Evolutionary conservation across 495 filamentous ascomycete genomes (phyloP), one percentile per base, ranked within the genome.

Genomic region (Aspergillus ellipticus): DNA sequence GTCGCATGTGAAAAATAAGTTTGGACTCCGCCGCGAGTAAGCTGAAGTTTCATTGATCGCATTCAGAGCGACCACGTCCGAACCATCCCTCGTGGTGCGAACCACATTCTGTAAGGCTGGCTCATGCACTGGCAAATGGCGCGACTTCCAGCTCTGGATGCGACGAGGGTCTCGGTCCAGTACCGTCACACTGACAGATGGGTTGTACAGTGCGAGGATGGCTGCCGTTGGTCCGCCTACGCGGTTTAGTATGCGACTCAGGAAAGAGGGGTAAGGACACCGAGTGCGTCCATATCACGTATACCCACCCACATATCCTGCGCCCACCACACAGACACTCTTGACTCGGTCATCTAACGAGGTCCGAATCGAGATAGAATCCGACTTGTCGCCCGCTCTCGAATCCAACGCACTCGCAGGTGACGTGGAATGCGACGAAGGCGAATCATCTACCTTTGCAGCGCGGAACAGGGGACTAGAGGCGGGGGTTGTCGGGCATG

Each of bases 121-220:
- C 64, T 94, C 89, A 67, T 89, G 86, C 50, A 94, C 90, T 11
- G 89, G 89, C 26, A 92, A 78, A 55, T 85, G 81, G 33, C 76
- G 67, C 1, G 87, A 88, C 54, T 89, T 88, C 89, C 89, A 93
- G 24, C 79, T 76, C 29, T 72, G 73, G 57, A 93, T 86, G n/a
- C 88, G 79, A 7, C 62, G 56, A 17, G 74, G 74, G 64, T 89
- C 84, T 47, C 83, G 70, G 63, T 92, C 89, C 17, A 91, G 84
- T 11, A 92, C 88, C 9, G 83, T 87, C 17, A 92, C 85, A 10
- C 67, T 66, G 42, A 92, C 74, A 26, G 83, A 68, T 0, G 86
- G 86, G 59, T 89, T 89, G 48, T 89, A 81, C 57, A 81, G 79
- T 15, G 89, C 89, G 37, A 90, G 85, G 29, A 92, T 78, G 20